These are phyloP conservation scores for Triticum turgidum DNA, from an alignment of 176 grass and related monocot species.

Conservation along the genomic window DNA sequence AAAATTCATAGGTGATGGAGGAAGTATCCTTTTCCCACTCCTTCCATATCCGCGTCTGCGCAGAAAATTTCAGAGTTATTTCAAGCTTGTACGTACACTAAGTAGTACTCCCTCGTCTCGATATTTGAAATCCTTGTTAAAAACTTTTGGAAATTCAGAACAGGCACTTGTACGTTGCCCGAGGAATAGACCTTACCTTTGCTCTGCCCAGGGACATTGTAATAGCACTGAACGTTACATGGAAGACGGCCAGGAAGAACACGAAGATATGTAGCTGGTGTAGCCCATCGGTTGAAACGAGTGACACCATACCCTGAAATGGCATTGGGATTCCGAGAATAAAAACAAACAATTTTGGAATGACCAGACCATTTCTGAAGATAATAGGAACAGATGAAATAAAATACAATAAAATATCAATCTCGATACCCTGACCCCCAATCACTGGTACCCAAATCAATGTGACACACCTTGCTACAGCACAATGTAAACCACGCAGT, in stretches of 20 bases:
- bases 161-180: neutral
- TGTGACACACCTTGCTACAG: neutral
- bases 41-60: conserved; percentile 86
- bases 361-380: neutral
- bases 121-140: neutral
- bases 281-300: conserved; percentile 63
- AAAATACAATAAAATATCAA: neutral
- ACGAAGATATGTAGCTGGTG: conserved; percentile 89
- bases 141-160: neutral
- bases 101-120: neutral
- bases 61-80: conserved; percentile 6
- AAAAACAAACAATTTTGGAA: neutral
- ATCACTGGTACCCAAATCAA: neutral
- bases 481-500: neutral
- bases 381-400: neutral
- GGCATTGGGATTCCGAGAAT: neutral
- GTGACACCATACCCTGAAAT: conserved; percentile 71
- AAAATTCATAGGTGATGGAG: conserved; percentile 57
- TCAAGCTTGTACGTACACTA: neutral
- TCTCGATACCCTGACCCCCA: neutral
- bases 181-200: conserved; percentile 50
- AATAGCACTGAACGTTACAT: conserved; percentile 67
- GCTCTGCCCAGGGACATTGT: conserved; percentile 77
- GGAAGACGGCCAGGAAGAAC: conserved; percentile 89
- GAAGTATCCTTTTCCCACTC: conserved; percentile 81